Base-by-base conservation (phyloP, 1,284 basidiomycete genomes). In the Mycocalia duriaeana region DNA sequence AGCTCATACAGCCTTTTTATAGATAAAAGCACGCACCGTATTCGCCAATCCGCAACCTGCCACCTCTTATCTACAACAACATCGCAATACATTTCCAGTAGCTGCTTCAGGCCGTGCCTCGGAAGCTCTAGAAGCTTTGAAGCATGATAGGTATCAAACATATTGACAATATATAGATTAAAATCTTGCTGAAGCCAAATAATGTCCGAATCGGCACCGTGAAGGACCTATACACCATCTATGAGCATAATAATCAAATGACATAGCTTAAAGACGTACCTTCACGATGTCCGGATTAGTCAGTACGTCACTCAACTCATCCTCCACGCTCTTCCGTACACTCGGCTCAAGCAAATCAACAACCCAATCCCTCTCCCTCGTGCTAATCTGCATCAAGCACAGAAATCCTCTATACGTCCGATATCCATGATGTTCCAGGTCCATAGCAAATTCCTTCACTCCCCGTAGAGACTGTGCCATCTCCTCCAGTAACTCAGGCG, bases 131-230 rank as follows among this genome's bases (percentile, higher is more conserved):
- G 72, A 0, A 91, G 72, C 58, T 89, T 90, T 0, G 92, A 91
- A 1, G 95, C 95, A 58, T 98, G 94, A 63, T 85, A 98, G 0
- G 96, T 99, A 63, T 99, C 95, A 62, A 98, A 99, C 7, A 99
- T 69, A 52, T 93, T 91, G 51, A 99, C 94, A 41, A 98, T 75
- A 65, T 94, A 98, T 2, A 98, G 63, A 45, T 91, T 91, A 62
- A 98, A 93, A 63, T 99, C 89, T 63, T 93, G 89, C 64, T 99
- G 94, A 13, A 99, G 77, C 95, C 95, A 99, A 5, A 94, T 71
- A 19, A 99, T 85, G 63, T 99, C 95, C 53, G 87, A 91, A 42
- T 94, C 90, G 2, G 95, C 92, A 14, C 96, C 95, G 64, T 99
- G 95, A 52, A 97, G 82, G 3, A 94, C 85, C 89, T 91, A 18